Percentiles rank a stretch among this genome's conserved stretches.
These are phyloP conservation scores for Plasmodium chabaudi DNA, from an alignment of 169 alveolate species.

Conservation along the genomic window DNA sequence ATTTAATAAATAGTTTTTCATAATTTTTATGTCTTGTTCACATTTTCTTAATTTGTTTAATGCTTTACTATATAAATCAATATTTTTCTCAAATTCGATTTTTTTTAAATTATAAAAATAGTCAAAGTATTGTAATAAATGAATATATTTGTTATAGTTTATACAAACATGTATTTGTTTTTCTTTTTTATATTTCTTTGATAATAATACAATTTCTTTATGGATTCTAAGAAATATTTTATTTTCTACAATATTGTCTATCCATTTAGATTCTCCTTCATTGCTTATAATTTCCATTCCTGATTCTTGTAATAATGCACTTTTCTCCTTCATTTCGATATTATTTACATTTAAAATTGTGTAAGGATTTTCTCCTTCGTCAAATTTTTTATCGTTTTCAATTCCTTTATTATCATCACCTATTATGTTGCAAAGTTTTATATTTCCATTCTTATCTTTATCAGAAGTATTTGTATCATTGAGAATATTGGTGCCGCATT, in stretches of 20 bases:
- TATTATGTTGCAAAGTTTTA: background rate
- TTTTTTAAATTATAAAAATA: constrained; percentile 39
- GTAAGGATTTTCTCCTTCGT: background rate
- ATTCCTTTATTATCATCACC: background rate
- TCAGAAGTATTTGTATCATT: background rate
- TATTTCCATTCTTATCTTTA: background rate
- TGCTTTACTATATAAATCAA: constrained; percentile 68
- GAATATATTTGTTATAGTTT: constrained; percentile 53
- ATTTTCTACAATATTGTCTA: constrained; percentile 27
- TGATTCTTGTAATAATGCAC: constrained; percentile 4
- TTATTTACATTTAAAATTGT: background rate
- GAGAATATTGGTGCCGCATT: too few species aligned
- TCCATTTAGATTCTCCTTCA: constrained; percentile 16
- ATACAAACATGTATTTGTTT: constrained; percentile 41
- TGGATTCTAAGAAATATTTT: constrained; percentile 60
- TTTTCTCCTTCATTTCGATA: background rate
- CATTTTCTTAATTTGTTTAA: constrained; percentile 42
- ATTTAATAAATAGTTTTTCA: constrained; percentile 64
- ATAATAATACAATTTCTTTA: constrained; percentile 32
- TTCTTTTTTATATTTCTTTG: constrained; percentile 57
- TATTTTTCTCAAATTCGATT: constrained; percentile 42
- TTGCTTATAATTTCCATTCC: constrained; percentile 46
- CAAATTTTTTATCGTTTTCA: background rate
- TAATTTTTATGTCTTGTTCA: constrained; percentile 60
- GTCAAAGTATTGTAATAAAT: constrained; percentile 50